phyloP scores from a whole-genome alignment of 768 basidiomycete genomes.

The Kwoniella shandongensis region DNA sequence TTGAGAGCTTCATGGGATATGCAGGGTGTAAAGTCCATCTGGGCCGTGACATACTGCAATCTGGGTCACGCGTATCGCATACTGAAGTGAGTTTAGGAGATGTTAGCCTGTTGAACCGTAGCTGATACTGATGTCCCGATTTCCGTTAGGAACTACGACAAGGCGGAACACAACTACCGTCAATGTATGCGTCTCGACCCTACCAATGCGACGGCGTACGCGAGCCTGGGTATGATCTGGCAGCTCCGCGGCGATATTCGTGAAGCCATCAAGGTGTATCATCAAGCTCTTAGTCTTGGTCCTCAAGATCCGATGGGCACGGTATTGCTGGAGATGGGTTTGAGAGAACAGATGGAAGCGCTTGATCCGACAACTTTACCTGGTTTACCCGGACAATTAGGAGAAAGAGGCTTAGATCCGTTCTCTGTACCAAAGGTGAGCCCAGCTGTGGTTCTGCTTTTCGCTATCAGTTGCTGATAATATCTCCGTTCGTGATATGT shows the following conservation, averaged over 20 bases:
- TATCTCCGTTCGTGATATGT: background rate
- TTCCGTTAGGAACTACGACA: conserved; percentile 53
- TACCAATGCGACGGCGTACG: conserved; percentile 74
- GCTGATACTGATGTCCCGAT: background rate
- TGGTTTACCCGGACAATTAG: conserved; percentile 37
- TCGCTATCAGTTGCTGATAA: background rate
- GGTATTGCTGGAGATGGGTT: conserved; percentile 48
- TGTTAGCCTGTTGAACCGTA: background rate
- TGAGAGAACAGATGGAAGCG: conserved; percentile 45
- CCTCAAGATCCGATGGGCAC: conserved; percentile 52
- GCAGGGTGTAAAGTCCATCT: conserved; percentile 77
- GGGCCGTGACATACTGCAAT: conserved; percentile 88
- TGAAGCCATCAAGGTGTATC: conserved; percentile 83
- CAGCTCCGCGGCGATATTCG: conserved; percentile 73
- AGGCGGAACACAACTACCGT: conserved; percentile 72
- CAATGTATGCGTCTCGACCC: conserved; percentile 84
- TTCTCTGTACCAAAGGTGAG: conserved; percentile 37
- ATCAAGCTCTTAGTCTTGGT: conserved; percentile 66
- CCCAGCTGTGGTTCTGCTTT: background rate
- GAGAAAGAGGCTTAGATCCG: conserved; percentile 29
- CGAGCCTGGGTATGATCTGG: conserved; percentile 83
- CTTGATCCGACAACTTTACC: conserved; percentile 39
- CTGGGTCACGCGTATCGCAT: conserved; percentile 86
- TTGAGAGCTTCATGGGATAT: conserved; percentile 79
- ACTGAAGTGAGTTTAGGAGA: conserved; percentile 62